Base-by-base conservation (phyloP, 306 rosid genomes). In the Acacia crassicarpa region DNA sequence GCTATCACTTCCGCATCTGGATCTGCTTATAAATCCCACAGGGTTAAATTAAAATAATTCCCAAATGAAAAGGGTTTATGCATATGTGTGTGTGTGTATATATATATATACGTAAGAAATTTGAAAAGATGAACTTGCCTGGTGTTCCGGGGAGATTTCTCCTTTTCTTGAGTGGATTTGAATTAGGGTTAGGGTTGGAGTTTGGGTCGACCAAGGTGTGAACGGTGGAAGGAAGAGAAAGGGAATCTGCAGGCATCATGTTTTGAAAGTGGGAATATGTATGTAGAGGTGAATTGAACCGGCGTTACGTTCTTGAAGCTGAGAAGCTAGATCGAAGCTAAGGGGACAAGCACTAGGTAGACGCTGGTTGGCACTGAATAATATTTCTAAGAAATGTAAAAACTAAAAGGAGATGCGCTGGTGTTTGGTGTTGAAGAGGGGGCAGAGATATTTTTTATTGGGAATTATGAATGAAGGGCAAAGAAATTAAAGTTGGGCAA, bases 1-100 rank as follows among this genome's bases (percentile, higher is more conserved):
- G 97, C 88, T 72, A 94, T 84, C 48, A 94, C 97, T 87, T 94
- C 97, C 44, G 98, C 94, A 67, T 90, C 94, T 54, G 98, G 98
- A 91, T 94, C 98, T 94, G 90, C 72, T 63, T 30, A 3, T 6
- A 59, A 59, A 62, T 27, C 68, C 20, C 19, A 63, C 19, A 0
- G 5, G 3, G 59, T 72, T 32, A 38, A 67, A 20, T 67, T 4
- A 20, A 38, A 67, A 66, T 20, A 67, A 38, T 22, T 63, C 49
- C 15, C 0, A 69, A 38, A 38, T 38, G 6, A 38, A 69, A 77
- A 41, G 33, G 59, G 59, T 25, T n/a, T 13, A 9, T 9, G 13
- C 12, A 17, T 20, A 9, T 1, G 69, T 9, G 17, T 9, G n/a
- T n/a, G n/a, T n/a, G n/a, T n/a, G n/a, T n/a, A n/a, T n/a, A 44